Conservation (phyloP, 1,284 basidiomycete genomes). For the Singerocomus inundabilis region DNA sequence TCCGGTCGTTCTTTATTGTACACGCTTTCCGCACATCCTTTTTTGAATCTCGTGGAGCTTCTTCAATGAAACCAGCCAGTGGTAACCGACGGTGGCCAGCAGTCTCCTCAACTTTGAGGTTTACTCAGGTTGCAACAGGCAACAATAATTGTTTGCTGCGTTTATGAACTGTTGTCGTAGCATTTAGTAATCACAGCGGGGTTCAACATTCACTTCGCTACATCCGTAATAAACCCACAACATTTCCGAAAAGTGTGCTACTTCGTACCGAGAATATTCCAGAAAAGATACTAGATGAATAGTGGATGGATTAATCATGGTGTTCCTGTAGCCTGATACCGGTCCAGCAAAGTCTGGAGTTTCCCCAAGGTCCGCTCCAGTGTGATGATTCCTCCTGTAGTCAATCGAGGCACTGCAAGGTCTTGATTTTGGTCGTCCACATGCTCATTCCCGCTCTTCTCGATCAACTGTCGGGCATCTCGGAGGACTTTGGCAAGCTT, state of each 20-base stretch:
- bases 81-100: too few species aligned
- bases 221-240: slow-evolving; percentile 31
- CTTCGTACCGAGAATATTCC: slow-evolving; percentile 16
- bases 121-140: slow-evolving; percentile 3
- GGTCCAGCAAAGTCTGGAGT: slow-evolving; percentile 41
- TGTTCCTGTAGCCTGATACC: slow-evolving; percentile 12
- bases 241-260: slow-evolving; percentile 28
- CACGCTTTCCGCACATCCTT: slow-evolving; percentile 10
- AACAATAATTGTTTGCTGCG: slow-evolving; percentile 15
- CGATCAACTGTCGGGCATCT: slow-evolving; percentile 64
- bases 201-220: slow-evolving; percentile 11
- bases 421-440: slow-evolving; percentile 47
- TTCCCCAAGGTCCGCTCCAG: slow-evolving; percentile 69
- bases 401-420: slow-evolving; percentile 72
- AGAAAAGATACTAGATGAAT: slow-evolving; percentile 4
- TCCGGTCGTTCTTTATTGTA: slow-evolving; percentile 26
- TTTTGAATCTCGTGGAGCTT: slow-evolving; percentile 3
- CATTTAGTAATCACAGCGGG: slow-evolving; percentile 3
- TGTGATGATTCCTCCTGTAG: slow-evolving; percentile 78
- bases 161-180: slow-evolving; percentile 5
- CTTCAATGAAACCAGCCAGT: too few species aligned
- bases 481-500: slow-evolving; percentile 68
- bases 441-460: slow-evolving; percentile 54
- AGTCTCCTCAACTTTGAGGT: too few species aligned
- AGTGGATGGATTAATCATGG: slow-evolving; percentile 15